A percentile compares a stretch with the other conserved stretches of the same genome.
Evolutionary conservation across 371 early-diverging fungal genomes (phyloP).

Genomic region (Mortierella sp.): DNA sequence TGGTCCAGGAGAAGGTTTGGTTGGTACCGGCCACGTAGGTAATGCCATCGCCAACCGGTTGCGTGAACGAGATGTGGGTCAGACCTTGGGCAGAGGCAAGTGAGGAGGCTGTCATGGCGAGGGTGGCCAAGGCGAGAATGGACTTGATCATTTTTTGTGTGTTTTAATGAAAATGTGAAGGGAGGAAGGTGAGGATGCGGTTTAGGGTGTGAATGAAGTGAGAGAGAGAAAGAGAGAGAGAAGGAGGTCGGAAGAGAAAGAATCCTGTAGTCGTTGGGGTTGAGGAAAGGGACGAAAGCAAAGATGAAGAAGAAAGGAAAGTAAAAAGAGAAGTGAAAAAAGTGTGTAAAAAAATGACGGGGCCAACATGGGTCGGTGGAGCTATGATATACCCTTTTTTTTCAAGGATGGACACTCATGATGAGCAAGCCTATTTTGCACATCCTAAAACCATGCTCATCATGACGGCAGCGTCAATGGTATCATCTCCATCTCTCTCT

Average conservation of each 20-base stretch:
- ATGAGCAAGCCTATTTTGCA: neutral
- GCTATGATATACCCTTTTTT: slow-evolving; percentile 6
- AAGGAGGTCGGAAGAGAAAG: neutral
- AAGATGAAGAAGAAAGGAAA: slow-evolving; percentile 7
- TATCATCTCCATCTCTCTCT: no score
- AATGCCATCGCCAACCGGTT: slow-evolving; percentile 53
- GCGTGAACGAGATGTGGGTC: slow-evolving; percentile 53
- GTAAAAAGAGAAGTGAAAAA: neutral
- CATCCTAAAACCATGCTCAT: neutral
- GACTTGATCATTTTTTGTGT: slow-evolving; percentile 38
- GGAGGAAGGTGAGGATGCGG: neutral
- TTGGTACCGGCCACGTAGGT: slow-evolving; percentile 52
- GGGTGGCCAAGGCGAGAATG: slow-evolving; percentile 25
- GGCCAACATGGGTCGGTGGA: neutral
- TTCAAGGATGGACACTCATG: neutral
- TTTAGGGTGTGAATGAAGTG: neutral
- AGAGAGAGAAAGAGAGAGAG: neutral
- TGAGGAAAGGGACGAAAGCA: neutral
- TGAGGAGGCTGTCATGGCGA: slow-evolving; percentile 9
- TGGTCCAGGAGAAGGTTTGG: slow-evolving; percentile 57
- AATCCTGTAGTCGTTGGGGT: neutral
- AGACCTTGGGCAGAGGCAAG: slow-evolving; percentile 26
- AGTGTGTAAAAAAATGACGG: neutral
- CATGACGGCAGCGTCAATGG: no score
- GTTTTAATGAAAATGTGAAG: neutral